These are phyloP conservation scores for Fusarium xylarioides DNA, from an alignment of 2,329 filamentous ascomycete genomes.

Conservation along the genomic window DNA sequence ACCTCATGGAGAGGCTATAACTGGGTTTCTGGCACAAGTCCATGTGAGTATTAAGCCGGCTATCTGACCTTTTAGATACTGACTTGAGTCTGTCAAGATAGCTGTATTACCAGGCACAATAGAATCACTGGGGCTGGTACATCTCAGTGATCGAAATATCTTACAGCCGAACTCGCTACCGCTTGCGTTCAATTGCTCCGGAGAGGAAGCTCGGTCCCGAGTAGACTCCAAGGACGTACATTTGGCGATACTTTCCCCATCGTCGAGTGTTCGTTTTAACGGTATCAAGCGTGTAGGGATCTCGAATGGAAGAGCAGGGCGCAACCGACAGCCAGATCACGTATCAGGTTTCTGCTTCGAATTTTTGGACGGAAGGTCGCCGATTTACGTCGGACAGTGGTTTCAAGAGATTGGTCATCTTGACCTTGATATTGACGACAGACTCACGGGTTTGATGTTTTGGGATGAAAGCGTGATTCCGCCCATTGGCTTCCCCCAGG, in stretches of 20 bases:
- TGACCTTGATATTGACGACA: background rate
- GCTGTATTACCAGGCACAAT: background rate
- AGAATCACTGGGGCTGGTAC: background rate
- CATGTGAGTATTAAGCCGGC: background rate
- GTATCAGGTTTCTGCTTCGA: slow-evolving; percentile 12
- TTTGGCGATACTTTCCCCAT: too few species aligned
- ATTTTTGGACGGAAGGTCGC: background rate
- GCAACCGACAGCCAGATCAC: background rate
- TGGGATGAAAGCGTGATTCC: background rate
- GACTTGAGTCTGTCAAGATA: background rate
- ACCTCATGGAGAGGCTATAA: background rate
- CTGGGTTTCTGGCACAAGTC: background rate
- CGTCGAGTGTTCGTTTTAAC: too few species aligned
- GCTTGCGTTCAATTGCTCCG: background rate
- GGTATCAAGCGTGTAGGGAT: background rate
- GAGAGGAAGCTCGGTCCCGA: too few species aligned
- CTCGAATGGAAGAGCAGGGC: background rate
- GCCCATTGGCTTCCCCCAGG: background rate
- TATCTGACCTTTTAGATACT: background rate
- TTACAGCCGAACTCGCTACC: too few species aligned
- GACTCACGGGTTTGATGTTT: background rate
- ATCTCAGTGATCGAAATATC: too few species aligned
- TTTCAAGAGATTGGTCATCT: background rate
- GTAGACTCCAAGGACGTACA: background rate
- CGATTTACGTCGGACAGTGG: slow-evolving; percentile 10